A percentile compares a stretch with the other conserved stretches of the same genome.
Evolutionary conservation across 1,139 yeast genomes (phyloP).

Genomic region (Taphrina communis): DNA sequence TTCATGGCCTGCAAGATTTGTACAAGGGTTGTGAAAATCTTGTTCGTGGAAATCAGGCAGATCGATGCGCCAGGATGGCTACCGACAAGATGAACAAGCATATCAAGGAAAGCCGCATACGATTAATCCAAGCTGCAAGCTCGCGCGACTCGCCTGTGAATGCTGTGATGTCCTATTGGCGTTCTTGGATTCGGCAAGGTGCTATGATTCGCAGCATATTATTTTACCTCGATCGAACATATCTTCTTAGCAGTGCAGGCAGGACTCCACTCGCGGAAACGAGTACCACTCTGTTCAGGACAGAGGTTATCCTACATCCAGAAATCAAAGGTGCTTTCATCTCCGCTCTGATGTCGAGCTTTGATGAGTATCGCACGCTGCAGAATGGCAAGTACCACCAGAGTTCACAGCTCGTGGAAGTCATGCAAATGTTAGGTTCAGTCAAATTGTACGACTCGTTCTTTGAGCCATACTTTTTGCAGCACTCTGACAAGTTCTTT

Average conservation of each 20-base stretch:
- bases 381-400: slow-evolving; percentile 7
- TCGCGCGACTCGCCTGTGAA: slow-evolving; percentile 42
- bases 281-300: slow-evolving; percentile 46
- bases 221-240: slow-evolving; percentile 53
- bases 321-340: slow-evolving; percentile 8
- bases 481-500: slow-evolving; percentile 8
- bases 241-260: slow-evolving; percentile 49
- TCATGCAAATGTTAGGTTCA: slow-evolving; percentile 20
- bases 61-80: slow-evolving; percentile 36
- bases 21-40: slow-evolving; percentile 54
- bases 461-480: slow-evolving; percentile 32
- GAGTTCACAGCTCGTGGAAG: slow-evolving; percentile 8
- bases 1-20: slow-evolving; percentile 49
- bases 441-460: slow-evolving; percentile 24
- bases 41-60: slow-evolving; percentile 50
- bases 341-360: not conserved
- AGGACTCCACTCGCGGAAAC: slow-evolving; percentile 49
- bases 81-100: slow-evolving; percentile 42
- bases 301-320: slow-evolving; percentile 12
- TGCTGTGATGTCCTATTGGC: slow-evolving; percentile 47
- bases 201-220: slow-evolving; percentile 49
- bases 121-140: not conserved
- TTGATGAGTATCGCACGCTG: slow-evolving; percentile 4
- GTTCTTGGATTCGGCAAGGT: slow-evolving; percentile 49
- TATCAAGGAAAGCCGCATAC: slow-evolving; percentile 39